phyloP scores from a whole-genome alignment of 495 filamentous ascomycete species.

The Neurospora sp. region DNA sequence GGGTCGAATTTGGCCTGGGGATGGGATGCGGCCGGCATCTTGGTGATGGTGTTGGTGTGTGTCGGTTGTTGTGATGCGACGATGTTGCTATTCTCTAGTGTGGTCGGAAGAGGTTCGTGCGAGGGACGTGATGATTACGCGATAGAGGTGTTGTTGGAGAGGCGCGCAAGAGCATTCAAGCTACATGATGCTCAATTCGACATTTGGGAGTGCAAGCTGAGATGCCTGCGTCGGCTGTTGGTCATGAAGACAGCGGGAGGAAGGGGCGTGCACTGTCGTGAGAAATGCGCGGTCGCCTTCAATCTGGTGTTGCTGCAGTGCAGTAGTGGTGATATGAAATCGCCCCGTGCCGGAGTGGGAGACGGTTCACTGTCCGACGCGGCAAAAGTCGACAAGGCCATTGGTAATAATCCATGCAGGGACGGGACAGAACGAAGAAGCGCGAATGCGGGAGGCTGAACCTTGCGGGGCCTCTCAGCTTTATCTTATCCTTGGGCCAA shows the following conservation, averaged over 20 bases:
- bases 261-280: neutral
- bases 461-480: neutral
- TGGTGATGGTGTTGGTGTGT: conserved; percentile 6
- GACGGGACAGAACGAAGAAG: neutral
- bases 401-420: neutral
- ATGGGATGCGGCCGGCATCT: conserved; percentile 60
- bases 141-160: neutral
- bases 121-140: neutral
- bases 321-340: neutral
- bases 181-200: neutral
- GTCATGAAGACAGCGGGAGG: neutral
- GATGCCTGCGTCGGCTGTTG: neutral
- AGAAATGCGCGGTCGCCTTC: neutral
- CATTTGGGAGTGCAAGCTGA: neutral
- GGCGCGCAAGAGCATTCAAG: neutral
- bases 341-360: neutral
- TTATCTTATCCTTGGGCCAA: neutral
- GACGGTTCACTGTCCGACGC: neutral
- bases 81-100: neutral
- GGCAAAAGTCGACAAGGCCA: conserved; percentile 1
- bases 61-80: neutral
- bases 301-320: neutral
- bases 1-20: conserved; percentile 70
- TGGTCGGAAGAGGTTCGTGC: neutral
- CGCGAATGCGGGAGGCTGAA: neutral